A percentile compares a stretch with the other conserved stretches of the same genome.
These are phyloP conservation scores for Trichocomaceae sp. DNA, from an alignment of 2,329 filamentous ascomycete genomes.

Conservation along the genomic window DNA sequence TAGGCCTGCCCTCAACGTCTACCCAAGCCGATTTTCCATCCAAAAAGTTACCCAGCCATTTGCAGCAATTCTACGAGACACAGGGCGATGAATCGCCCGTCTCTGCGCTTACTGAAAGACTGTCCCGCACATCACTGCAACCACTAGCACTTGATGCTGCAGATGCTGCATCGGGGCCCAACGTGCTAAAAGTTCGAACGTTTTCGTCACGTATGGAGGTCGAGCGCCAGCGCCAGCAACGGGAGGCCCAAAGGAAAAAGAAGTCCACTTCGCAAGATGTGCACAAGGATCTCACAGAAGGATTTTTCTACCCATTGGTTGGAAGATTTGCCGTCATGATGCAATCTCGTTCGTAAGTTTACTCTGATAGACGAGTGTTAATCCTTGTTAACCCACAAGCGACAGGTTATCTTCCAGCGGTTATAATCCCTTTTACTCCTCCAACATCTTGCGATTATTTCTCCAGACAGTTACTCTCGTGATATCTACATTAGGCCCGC, in stretches of 20 bases:
- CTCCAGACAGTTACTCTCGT: conserved; percentile 80
- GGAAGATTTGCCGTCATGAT: conserved; percentile 66
- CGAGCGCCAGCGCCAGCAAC: conserved; percentile 47
- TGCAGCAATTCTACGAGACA: conserved; percentile 64
- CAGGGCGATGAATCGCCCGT: conserved; percentile 47
- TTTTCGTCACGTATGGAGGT: conserved; percentile 73
- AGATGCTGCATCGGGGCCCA: conserved; percentile 70
- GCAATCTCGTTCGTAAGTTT: conserved; percentile 45
- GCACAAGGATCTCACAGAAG: conserved; percentile 64
- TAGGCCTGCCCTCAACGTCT: conserved; percentile 28
- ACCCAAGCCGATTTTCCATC: conserved; percentile 60
- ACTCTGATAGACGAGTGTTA: neutral
- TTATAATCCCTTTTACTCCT: conserved; percentile 61
- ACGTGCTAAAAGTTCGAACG: conserved; percentile 78
- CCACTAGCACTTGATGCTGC: conserved; percentile 77
- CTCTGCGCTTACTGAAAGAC: conserved; percentile 58
- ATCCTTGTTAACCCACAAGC: conserved; percentile 11
- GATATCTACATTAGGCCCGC: conserved; percentile 74
- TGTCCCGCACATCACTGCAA: conserved; percentile 67
- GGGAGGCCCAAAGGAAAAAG: conserved; percentile 42
- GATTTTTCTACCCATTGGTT: conserved; percentile 82
- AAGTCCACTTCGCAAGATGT: conserved; percentile 66
- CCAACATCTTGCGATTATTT: conserved; percentile 69
- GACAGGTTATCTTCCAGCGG: conserved; percentile 26
- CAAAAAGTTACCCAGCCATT: conserved; percentile 65